Percentiles rank a stretch among this genome's conserved stretches.
Evolutionary conservation across 2,329 filamentous ascomycete genomes (phyloP).

Genomic region (Gnomoniopsis smithogilvyi): DNA sequence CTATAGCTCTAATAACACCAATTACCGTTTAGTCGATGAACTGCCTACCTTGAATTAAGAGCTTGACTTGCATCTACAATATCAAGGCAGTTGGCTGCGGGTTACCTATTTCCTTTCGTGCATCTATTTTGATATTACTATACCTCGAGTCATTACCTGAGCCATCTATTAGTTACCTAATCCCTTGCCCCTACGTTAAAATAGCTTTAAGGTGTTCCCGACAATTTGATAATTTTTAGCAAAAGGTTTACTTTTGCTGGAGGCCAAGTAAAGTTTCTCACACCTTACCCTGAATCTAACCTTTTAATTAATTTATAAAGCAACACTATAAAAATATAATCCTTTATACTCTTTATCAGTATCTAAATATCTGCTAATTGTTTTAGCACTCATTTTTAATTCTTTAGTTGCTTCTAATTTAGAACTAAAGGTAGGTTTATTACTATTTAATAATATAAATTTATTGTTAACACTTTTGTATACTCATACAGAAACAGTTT

Average conservation of each 20-base stretch:
- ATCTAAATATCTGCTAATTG: background rate
- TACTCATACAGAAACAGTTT: background rate
- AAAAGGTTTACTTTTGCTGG: background rate
- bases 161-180: background rate
- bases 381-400: background rate
- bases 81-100: background rate
- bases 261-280: background rate
- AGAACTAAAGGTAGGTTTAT: background rate
- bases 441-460: background rate
- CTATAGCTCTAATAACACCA: background rate
- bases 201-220: background rate
- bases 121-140: background rate
- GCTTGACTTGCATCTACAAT: background rate
- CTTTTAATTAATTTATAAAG: background rate
- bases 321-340: background rate
- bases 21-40: conserved; percentile 1
- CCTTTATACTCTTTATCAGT: background rate
- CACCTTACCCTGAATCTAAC: conserved; percentile 1
- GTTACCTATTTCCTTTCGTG: background rate
- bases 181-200: background rate
- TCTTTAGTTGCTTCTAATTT: background rate
- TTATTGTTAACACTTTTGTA: background rate
- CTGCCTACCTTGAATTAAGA: background rate
- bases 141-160: background rate
- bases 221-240: background rate